These are phyloP conservation scores for Seiridium unicorne DNA, from an alignment of 2,329 filamentous ascomycete species.

Conservation along the genomic window DNA sequence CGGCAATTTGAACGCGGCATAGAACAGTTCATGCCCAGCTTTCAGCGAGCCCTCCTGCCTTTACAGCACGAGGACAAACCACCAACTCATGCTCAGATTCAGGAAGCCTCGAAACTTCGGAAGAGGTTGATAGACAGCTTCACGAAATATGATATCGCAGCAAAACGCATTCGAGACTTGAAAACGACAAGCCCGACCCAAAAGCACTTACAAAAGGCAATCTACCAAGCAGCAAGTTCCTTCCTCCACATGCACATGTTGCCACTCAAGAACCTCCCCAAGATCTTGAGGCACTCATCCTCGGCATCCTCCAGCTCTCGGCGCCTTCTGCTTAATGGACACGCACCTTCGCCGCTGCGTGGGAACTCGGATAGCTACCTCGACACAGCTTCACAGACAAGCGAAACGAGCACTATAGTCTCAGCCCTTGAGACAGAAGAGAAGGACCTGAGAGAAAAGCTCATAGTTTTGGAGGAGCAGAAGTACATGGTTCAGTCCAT, in stretches of 20 bases:
- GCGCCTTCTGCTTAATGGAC: slow-evolving; percentile 31
- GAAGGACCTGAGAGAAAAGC: slow-evolving; percentile 72
- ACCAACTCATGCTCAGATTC: slow-evolving; percentile 64
- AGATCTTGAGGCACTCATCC: slow-evolving; percentile 54
- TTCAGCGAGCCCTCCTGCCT: slow-evolving; percentile 72
- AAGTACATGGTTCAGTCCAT: slow-evolving; percentile 85
- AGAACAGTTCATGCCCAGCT: slow-evolving; percentile 74
- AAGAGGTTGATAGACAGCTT: slow-evolving; percentile 88
- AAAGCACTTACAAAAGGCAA: slow-evolving; percentile 71
- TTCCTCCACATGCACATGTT: slow-evolving; percentile 92
- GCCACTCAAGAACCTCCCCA: slow-evolving; percentile 73
- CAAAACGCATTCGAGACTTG: slow-evolving; percentile 77
- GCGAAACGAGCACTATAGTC: slow-evolving; percentile 52
- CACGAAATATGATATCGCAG: slow-evolving; percentile 80
- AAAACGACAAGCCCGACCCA: slow-evolving; percentile 72
- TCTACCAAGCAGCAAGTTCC: slow-evolving; percentile 77
- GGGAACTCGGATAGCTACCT: slow-evolving; percentile 38
- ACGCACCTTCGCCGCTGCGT: slow-evolving; percentile 37
- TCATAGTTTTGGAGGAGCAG: slow-evolving; percentile 88
- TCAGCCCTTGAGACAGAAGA: slow-evolving; percentile 75
- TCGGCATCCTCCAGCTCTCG: slow-evolving; percentile 28
- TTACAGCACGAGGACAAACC: slow-evolving; percentile 59
- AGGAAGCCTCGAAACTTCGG: slow-evolving; percentile 85
- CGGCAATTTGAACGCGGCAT: slow-evolving; percentile 88
- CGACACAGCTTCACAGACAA: slow-evolving; percentile 48